Evolutionary conservation across 2,329 filamentous ascomycete genomes (phyloP).

Genomic region (Penicillium olsonii): DNA sequence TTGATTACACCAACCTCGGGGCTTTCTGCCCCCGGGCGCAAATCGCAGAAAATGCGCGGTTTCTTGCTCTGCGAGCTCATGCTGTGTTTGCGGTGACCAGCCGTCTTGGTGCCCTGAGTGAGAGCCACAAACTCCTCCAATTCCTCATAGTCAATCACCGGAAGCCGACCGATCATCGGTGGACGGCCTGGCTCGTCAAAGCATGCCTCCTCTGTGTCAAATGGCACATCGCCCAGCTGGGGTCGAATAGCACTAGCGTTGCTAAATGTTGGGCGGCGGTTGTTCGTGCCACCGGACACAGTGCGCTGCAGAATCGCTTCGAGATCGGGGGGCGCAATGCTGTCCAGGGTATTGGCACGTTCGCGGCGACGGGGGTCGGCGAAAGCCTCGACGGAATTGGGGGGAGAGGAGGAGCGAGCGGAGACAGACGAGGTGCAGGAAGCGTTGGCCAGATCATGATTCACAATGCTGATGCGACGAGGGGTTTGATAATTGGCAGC

Average conservation of each 20-base stretch:
- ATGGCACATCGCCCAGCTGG: conserved; percentile 36
- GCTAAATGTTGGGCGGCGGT: conserved; percentile 61
- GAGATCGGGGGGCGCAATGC: conserved; percentile 55
- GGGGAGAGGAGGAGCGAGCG: conserved; percentile 76
- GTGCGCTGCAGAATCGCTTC: conserved; percentile 68
- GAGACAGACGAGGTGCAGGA: conserved; percentile 54
- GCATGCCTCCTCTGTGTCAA: conserved; percentile 68
- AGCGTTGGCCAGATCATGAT: conserved; percentile 41
- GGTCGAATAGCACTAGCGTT: conserved; percentile 60
- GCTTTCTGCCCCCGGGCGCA: conserved; percentile 49
- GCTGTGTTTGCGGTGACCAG: conserved; percentile 42
- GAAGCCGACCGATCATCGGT: conserved; percentile 72
- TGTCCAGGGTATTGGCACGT: conserved; percentile 68
- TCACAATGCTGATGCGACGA: conserved; percentile 37
- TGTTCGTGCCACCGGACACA: conserved; percentile 67
- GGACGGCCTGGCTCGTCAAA: conserved; percentile 80
- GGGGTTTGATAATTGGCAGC: conserved; percentile 35
- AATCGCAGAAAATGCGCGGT: conserved; percentile 61
- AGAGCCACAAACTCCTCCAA: conserved; percentile 86
- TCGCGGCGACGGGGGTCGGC: conserved; percentile 85
- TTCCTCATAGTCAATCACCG: conserved; percentile 87
- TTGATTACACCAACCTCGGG: conserved; percentile 39
- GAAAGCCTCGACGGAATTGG: conserved; percentile 97
- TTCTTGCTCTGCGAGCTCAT: conserved; percentile 54
- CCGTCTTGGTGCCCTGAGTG: conserved; percentile 51